Base-by-base conservation (phyloP, 1,284 basidiomycete genomes). In the Cryptococcus floricola region DNA sequence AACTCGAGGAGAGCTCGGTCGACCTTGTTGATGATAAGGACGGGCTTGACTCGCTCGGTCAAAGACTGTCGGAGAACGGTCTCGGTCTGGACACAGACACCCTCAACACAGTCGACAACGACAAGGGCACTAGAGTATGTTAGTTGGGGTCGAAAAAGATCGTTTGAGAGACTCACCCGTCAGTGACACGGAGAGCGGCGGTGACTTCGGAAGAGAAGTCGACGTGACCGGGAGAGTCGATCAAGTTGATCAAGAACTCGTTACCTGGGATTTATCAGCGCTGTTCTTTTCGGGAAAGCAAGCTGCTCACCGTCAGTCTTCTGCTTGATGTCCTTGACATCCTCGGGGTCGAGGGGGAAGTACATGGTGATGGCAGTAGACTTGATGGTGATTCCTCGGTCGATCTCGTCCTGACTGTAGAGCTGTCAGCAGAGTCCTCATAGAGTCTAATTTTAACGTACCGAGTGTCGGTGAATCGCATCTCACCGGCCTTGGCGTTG, bases 361-460 rank as follows among this genome's bases (percentile, higher is more conserved):
- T 96, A 98, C 96, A 98, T 98, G 61, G 96, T 97, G 78, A 98
- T 98, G 76, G 95, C 96, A 48, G 96, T 99, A 49, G 96, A 98
- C 82, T 99, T 99, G 83, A 99, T 99, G 60, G 96, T 99, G 75
- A 99, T 99, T 84, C 96, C 96, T 82, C 96, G 94, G 79, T 98
- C 96, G 79, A 97, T 98, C 83, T 99, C 96, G 78, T 99, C 96
- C 43, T 90, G 86, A 83, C 95, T 82, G 57, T 39, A 38, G 13
- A 31, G 10, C 5, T 10, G 31, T 31, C 31, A 31, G 31, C 31
- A 31, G 31, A 31, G 10, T 1, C 31, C 5, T 10, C 31, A 31
- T 31, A 5, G 5, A 31, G 6, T 10, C 31, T 10, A 31, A 48
- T 25, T 7, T 12, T 14, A 42, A 65, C 71, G 50, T 56, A 74